Conservation (phyloP, 164 flowering plant species). For the Magnolia officinalis region DNA sequence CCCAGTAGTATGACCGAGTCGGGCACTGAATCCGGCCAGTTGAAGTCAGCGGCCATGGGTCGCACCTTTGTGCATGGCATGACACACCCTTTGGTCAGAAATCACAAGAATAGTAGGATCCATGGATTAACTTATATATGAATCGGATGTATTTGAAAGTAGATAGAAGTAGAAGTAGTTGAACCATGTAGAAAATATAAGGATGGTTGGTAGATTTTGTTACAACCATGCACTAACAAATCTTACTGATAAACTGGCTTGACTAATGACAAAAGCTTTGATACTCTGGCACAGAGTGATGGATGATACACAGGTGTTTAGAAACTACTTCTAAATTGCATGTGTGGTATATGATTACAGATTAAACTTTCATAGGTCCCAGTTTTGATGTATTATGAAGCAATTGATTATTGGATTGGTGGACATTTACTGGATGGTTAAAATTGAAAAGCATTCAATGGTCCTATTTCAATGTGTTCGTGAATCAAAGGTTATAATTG, state of each 20-base stretch:
- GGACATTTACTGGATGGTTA: no score
- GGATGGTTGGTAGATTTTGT: constrained; percentile 22
- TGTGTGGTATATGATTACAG: no score
- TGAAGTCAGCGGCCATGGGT: constrained; percentile 13
- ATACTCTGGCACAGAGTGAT: neutral
- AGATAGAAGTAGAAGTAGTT: constrained; percentile 15
- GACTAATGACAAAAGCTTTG: neutral
- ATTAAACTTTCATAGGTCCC: no score
- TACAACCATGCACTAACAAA: constrained; percentile 10
- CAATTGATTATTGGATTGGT: no score
- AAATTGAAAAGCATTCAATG: no score
- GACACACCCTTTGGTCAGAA: neutral
- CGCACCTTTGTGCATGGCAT: constrained; percentile 21
- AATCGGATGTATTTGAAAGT: neutral
- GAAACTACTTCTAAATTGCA: no score
- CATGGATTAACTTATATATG: neutral
- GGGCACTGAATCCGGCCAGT: constrained; percentile 8
- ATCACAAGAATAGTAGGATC: neutral
- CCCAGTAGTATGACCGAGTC: neutral
- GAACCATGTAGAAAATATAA: constrained; percentile 12
- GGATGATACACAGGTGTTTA: no score
- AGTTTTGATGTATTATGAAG: no score
- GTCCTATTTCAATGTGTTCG: no score
- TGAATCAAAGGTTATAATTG: no score
- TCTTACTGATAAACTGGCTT: no score